Percentiles rank a stretch among this genome's conserved stretches.
These are phyloP conservation scores for Polysphondylium violaceum DNA, from an alignment of 78 protist genomes.

Conservation along the genomic window DNA sequence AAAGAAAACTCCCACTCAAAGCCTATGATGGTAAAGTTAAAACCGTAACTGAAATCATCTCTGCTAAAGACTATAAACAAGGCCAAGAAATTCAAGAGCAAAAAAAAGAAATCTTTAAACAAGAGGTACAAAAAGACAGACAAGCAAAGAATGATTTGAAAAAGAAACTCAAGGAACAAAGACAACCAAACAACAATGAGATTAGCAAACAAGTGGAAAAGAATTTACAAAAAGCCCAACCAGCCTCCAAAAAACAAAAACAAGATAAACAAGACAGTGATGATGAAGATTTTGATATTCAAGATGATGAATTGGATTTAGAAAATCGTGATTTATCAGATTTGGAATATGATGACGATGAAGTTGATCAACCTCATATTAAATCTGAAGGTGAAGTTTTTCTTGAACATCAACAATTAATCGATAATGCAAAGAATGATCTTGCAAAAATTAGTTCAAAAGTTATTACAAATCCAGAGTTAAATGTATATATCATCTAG, in stretches of 20 bases:
- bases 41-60: constrained; percentile 10
- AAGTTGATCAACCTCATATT: neutral
- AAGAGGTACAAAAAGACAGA: constrained; percentile 38
- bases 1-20: constrained; percentile 48
- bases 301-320: neutral
- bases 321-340: neutral
- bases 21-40: constrained; percentile 57
- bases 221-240: constrained; percentile 4
- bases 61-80: constrained; percentile 19
- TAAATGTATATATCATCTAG: constrained; percentile 20
- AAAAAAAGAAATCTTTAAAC: neutral
- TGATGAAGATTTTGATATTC: constrained; percentile 7
- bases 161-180: neutral
- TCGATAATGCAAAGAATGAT: constrained; percentile 9
- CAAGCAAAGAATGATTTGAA: neutral
- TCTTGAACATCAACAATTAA: constrained; percentile 24
- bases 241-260: too few relatives aligned
- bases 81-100: constrained; percentile 14
- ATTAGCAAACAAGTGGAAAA: constrained; percentile 14
- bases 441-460: constrained; percentile 5
- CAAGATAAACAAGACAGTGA: constrained; percentile 13
- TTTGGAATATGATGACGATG: constrained; percentile 3
- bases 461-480: constrained; percentile 56
- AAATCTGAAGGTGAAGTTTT: constrained; percentile 32
- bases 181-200: neutral